A percentile compares a stretch with the other conserved stretches of the same genome.
Conservation (phyloP, 148 eudicot genomes). For the Rhododendron ovatum region DNA sequence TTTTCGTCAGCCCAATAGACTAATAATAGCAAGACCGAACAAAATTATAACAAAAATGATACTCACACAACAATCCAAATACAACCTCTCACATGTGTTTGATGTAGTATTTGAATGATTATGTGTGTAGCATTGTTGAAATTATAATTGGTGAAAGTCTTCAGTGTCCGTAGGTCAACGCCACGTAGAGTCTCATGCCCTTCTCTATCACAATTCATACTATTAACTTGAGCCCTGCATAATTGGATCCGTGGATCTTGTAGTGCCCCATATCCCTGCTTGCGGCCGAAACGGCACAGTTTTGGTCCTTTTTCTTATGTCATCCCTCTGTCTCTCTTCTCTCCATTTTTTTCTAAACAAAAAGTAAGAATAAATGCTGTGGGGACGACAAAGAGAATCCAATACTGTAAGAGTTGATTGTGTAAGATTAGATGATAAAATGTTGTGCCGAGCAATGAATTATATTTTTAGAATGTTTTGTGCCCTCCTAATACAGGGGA, state of each 20-base stretch:
- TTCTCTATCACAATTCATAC: not conserved
- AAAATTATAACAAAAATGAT: too few relatives aligned
- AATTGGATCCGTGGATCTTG: not conserved
- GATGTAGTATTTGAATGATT: too few relatives aligned
- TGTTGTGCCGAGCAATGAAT: not conserved
- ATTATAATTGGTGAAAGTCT: too few relatives aligned
- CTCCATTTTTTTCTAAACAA: too few relatives aligned
- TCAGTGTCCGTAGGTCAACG: not conserved
- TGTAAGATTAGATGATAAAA: not conserved
- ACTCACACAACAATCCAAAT: too few relatives aligned
- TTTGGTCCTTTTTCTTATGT: not conserved
- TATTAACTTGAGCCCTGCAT: not conserved
- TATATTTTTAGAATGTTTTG: too few relatives aligned
- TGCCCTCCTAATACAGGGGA: too few relatives aligned
- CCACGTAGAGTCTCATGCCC: not conserved
- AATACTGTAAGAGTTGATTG: not conserved
- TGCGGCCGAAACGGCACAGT: not conserved
- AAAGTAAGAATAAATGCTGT: not conserved
- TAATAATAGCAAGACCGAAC: too few relatives aligned
- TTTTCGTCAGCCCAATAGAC: too few relatives aligned
- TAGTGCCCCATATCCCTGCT: not conserved
- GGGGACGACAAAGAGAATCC: not conserved
- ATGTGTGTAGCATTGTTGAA: too few relatives aligned
- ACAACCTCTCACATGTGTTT: too few relatives aligned
- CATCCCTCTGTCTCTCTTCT: not conserved